Percentiles rank a stretch among this genome's conserved stretches.
Evolutionary conservation across 1,139 yeast genomes (phyloP).

Genomic region (Candida freyschussii): DNA sequence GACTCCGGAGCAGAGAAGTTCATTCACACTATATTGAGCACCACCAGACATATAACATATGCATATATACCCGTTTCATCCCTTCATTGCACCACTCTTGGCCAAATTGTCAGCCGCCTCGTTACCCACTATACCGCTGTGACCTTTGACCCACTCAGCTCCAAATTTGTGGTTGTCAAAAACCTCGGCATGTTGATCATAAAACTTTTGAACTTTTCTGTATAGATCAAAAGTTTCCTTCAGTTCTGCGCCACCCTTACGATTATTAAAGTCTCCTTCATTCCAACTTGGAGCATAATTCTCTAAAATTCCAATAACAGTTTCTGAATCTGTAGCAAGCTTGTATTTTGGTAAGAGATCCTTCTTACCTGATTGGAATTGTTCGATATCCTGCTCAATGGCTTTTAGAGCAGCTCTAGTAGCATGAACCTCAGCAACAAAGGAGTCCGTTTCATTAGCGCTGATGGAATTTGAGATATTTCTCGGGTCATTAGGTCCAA

Average conservation of each 20-base stretch:
- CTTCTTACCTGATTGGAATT: slow-evolving; percentile 20
- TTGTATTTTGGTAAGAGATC: slow-evolving; percentile 29
- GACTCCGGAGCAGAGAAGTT: too few species aligned
- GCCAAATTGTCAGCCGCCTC: slow-evolving; percentile 77
- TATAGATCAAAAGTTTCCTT: slow-evolving; percentile 25
- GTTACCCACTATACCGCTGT: slow-evolving; percentile 64
- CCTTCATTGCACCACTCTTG: slow-evolving; percentile 38
- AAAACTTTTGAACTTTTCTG: slow-evolving; percentile 27
- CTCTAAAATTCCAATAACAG: slow-evolving; percentile 44
- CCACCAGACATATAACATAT: too few species aligned
- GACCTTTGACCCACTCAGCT: slow-evolving; percentile 67
- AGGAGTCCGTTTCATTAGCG: slow-evolving; percentile 60
- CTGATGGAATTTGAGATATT: slow-evolving; percentile 49
- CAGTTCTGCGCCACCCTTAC: slow-evolving; percentile 27
- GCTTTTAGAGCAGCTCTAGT: slow-evolving; percentile 48
- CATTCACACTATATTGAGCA: too few species aligned
- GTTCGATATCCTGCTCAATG: slow-evolving; percentile 34
- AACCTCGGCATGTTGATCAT: slow-evolving; percentile 23
- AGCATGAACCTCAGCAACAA: slow-evolving; percentile 75
- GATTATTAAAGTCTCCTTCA: slow-evolving; percentile 24
- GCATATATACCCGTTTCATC: too few species aligned
- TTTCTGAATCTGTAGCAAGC: slow-evolving; percentile 54
- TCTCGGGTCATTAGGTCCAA: slow-evolving; percentile 49
- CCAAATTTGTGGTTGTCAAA: slow-evolving; percentile 32
- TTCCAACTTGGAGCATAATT: slow-evolving; percentile 44